Evolutionary conservation across 2,329 filamentous ascomycete genomes (phyloP).

Genomic region (Apiospora rasikravindrae): DNA sequence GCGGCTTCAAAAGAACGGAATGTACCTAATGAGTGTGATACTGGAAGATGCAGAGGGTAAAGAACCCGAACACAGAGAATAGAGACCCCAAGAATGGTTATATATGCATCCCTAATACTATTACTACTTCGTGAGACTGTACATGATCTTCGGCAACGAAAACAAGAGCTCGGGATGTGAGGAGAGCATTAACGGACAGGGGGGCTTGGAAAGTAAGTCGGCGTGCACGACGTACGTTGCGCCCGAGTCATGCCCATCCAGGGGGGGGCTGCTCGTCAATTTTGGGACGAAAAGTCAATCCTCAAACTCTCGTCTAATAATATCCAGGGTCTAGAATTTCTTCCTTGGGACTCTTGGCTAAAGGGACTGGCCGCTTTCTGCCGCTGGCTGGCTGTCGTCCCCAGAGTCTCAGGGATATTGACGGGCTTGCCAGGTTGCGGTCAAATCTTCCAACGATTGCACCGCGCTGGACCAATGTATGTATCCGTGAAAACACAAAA

Average conservation of each 20-base stretch:
- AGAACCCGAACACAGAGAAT: background rate
- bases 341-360: background rate
- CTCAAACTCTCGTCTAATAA: background rate
- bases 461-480: too few relatives aligned
- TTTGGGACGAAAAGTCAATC: background rate
- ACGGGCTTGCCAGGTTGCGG: background rate
- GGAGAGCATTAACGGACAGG: background rate
- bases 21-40: conserved; percentile 3
- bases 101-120: background rate
- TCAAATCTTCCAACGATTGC: background rate
- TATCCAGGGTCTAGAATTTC: background rate
- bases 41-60: background rate
- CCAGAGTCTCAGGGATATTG: background rate
- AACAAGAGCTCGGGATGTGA: background rate
- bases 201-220: conserved; percentile 12
- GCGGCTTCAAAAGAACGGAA: background rate
- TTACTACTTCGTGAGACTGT: background rate
- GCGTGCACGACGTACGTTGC: background rate
- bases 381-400: too few relatives aligned
- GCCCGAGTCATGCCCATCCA: background rate
- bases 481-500: too few relatives aligned
- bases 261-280: background rate
- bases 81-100: background rate
- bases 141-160: background rate
- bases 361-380: background rate